Evolutionary conservation across 495 filamentous ascomycete genomes (phyloP).

Genomic region (Penicillium argentinense): DNA sequence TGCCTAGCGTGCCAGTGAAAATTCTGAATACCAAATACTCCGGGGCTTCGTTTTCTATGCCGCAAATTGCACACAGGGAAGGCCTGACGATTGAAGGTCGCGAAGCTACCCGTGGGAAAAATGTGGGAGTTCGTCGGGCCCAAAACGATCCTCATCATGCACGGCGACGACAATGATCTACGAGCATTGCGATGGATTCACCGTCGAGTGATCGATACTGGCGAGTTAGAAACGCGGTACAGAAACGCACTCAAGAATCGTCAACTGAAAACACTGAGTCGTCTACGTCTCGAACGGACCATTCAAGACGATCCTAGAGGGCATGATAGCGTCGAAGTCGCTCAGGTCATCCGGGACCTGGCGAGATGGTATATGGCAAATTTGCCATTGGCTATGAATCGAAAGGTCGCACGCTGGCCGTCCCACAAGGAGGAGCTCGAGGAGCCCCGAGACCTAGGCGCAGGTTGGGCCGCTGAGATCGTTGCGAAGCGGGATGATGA

Average conservation of each 20-base stretch:
- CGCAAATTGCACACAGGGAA: constrained; percentile 18
- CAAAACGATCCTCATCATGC: constrained; percentile 33
- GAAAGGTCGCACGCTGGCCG: too few relatives aligned
- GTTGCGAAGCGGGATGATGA: too few relatives aligned
- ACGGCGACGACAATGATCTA: constrained; percentile 27
- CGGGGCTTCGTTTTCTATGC: constrained; percentile 27
- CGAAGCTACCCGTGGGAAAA: constrained; percentile 23
- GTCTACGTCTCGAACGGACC: constrained; percentile 23
- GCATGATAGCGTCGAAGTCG: constrained; percentile 45
- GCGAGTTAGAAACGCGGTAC: constrained; percentile 15
- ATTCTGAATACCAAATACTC: constrained; percentile 43
- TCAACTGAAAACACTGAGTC: constrained; percentile 29
- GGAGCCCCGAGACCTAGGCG: too few relatives aligned
- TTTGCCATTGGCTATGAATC: constrained; percentile 1
- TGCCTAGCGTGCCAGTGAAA: constrained; percentile 27
- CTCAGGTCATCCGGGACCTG: constrained; percentile 40
- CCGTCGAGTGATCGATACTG: constrained; percentile 29
- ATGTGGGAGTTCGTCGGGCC: constrained; percentile 40
- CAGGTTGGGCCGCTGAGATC: too few relatives aligned
- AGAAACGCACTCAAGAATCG: constrained; percentile 7
- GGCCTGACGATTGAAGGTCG: constrained; percentile 25
- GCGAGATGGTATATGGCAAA: constrained; percentile 25
- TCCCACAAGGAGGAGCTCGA: too few relatives aligned
- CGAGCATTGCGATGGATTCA: constrained; percentile 29
- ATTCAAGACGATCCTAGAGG: constrained; percentile 26